Evolutionary conservation across 2,329 filamentous ascomycete species (phyloP), one percentile per base, ranked within the genome.

Genomic region (Calonectria naviculata): DNA sequence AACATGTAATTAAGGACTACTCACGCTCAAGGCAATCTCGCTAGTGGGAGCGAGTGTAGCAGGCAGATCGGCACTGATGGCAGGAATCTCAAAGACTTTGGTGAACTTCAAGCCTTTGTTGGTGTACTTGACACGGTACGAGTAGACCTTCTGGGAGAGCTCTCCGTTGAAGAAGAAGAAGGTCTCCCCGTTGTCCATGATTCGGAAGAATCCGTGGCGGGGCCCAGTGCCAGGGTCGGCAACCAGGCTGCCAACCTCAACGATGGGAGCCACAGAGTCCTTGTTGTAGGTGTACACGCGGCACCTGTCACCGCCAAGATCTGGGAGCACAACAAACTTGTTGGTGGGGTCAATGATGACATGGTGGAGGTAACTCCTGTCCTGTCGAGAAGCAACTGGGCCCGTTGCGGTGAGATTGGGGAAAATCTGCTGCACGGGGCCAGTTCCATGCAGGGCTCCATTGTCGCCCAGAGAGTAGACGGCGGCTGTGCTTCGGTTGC

Each of bases 111-210:
- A 42, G 0, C 76, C 67, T 0, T 54, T 61, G 5, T 54, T 49
- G 0, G 21, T 74, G 9, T 78, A 78, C 29, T 68, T 71, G 12
- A 78, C 76, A 1, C 71, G 67, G 7, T 78, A 78, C 6, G 76
- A 77, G 56, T 78, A 75, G 0, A 78, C 71, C 62, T 78, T 78
- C 29, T 78, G 76, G 19, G 69, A 65, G 13, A 78, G 68, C 31
- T 78, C 76, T 1, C 76, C 76, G 0, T 78, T 73, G 21, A 78
- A 78, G 26, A 76, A 76, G 34, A 78, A 78, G 24, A 75, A 78
- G 0, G 75, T 78, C 7, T 77, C 68, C 1, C 76, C 75, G 4
- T 68, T 76, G 2, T 61, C 38, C 49, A 71, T 76, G n/a, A 76
- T 38, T 9, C 70, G 68, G 52, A 78, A 78, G 44, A 78, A 72